A percentile compares a stretch with the other conserved stretches of the same genome.
phyloP scores from a whole-genome alignment of 768 basidiomycete species.

The Tephrocybe sp. region DNA sequence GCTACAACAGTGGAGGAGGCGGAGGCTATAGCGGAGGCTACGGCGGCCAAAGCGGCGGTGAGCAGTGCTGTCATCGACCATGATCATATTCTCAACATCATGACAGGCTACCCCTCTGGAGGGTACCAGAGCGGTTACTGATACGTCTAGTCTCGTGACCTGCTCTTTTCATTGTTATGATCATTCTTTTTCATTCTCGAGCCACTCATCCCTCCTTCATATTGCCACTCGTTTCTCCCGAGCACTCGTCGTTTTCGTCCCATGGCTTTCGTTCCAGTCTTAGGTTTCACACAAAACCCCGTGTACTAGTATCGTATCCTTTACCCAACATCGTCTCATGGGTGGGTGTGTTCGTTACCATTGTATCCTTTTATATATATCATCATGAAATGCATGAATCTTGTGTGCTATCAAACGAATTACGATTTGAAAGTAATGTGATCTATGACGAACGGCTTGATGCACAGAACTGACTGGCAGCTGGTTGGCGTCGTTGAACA shows the following conservation, averaged over 20 bases:
- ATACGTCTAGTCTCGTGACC: constrained; percentile 2
- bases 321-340: constrained; percentile 13
- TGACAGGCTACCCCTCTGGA: constrained; percentile 26
- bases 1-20: background rate
- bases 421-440: too few species aligned
- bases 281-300: constrained; percentile 38
- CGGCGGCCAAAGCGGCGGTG: constrained; percentile 23
- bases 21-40: constrained; percentile 13
- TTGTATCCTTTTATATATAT: constrained; percentile 17
- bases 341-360: constrained; percentile 22
- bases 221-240: constrained; percentile 34
- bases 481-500: too few species aligned
- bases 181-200: constrained; percentile 11
- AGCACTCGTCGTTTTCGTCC: constrained; percentile 37
- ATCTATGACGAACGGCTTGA: too few species aligned
- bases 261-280: constrained; percentile 35
- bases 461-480: too few species aligned
- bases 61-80: too few species aligned
- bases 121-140: constrained; percentile 30
- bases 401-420: too few species aligned
- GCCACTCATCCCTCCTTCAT: constrained; percentile 36
- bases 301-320: constrained; percentile 42
- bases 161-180: background rate
- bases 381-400: constrained; percentile 8
- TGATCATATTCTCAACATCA: constrained; percentile 1